Base-by-base conservation (phyloP, 768 basidiomycete species). In the Pleurotus pulmonarius region DNA sequence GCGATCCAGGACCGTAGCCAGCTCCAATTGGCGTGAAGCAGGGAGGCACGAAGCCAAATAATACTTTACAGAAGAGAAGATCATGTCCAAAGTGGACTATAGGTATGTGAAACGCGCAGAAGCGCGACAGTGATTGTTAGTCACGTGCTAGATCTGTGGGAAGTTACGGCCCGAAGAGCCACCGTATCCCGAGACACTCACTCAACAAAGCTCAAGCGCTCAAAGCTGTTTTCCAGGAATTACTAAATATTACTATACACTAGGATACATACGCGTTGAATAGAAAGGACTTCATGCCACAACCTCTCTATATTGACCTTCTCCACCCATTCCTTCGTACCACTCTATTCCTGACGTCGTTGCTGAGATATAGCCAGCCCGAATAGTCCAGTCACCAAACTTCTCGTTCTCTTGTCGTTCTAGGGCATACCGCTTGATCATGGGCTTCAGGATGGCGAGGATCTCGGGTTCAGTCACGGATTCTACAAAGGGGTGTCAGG, bases 381-480 rank as follows among this genome's bases (percentile, higher is more conserved):
- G 81, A 60, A 99, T 89, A 29, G 92, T 92, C 69, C 90, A 99
- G 71, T 98, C 97, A 29, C 97, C 97, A 65, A 99, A 98, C 56
- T 77, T 87, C 72, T 99, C 97, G 26, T 92, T 94, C 7, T 91
- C 86, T 3, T 77, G 73, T 46, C 96, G 80, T 70, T 98, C 94
- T 24, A 90, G 75, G 0, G 96, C 93, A 68, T 94, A 99, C 57
- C 82, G 79, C 71, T 92, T 94, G 80, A 99, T 96, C 91, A 99
- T 94, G 0, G 94, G 95, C 56, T 69, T 64, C 20, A 99, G 83
- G 60, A 95, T 95, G 4, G 86, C 86, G 53, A 99, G 74, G 55
- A 97, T 97, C 70, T 97, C 94, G 6, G 86, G 90, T 69, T 96
- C 94, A 3, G 90, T 87, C 39, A 95, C 92, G 5, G 85, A 82